phyloP scores from a whole-genome alignment of 2,329 filamentous ascomycete genomes.

The Paecilomyces variotii region DNA sequence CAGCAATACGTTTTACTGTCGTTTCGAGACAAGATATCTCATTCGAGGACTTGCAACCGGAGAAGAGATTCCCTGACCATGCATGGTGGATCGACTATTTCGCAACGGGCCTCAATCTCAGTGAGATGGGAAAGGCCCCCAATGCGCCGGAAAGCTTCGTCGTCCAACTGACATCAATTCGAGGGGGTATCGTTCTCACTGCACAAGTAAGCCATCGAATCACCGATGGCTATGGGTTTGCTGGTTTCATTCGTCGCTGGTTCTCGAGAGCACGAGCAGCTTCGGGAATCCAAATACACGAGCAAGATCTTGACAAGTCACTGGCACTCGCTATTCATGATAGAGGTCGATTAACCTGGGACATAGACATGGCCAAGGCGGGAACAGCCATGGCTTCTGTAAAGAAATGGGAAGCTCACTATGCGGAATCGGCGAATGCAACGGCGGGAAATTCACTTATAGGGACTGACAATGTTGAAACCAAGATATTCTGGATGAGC shows the following conservation, averaged over 20 bases:
- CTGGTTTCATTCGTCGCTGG: background rate
- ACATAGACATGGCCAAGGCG: background rate
- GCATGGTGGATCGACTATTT: background rate
- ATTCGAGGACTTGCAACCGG: background rate
- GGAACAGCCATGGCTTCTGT: background rate
- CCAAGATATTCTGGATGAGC: background rate
- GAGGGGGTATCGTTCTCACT: background rate
- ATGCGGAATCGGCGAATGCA: background rate
- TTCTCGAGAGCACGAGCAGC: background rate
- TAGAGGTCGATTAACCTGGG: background rate
- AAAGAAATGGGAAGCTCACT: background rate
- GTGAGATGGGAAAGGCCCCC: background rate
- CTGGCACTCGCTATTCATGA: background rate
- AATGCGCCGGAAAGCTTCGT: background rate
- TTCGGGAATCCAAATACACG: background rate
- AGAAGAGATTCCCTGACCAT: background rate
- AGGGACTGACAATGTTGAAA: background rate
- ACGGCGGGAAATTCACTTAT: background rate
- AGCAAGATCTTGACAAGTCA: background rate
- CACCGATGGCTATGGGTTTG: background rate
- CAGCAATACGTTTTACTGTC: no score
- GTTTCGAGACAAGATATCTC: background rate
- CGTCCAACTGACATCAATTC: background rate
- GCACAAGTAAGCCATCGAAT: background rate
- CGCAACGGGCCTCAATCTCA: background rate